Conservation (phyloP, 2,329 filamentous ascomycete genomes). For the Purpureocillium takamizusanense region DNA sequence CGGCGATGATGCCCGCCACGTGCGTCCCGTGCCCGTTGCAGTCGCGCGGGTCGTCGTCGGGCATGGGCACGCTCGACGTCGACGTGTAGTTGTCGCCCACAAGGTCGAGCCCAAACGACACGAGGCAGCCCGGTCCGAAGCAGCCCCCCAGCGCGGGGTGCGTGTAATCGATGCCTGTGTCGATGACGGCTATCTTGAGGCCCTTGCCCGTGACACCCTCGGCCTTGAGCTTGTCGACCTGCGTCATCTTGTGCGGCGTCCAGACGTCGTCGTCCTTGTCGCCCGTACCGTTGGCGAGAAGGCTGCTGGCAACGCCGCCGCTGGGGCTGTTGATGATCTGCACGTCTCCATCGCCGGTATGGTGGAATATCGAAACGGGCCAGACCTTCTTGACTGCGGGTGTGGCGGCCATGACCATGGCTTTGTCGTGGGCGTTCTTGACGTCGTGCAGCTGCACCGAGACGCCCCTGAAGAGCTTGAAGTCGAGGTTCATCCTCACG, state of each 20-base stretch:
- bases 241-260: slow-evolving; percentile 43
- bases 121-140: slow-evolving; percentile 49
- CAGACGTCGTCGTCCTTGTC: slow-evolving; percentile 24
- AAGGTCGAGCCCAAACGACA: slow-evolving; percentile 47
- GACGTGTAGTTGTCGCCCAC: slow-evolving; percentile 45
- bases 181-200: slow-evolving; percentile 43
- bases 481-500: slow-evolving; percentile 38
- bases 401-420: slow-evolving; percentile 27
- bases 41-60: slow-evolving; percentile 43
- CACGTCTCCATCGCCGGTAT: slow-evolving; percentile 36
- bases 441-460: slow-evolving; percentile 42
- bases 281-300: slow-evolving; percentile 7
- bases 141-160: slow-evolving; percentile 56
- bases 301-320: slow-evolving; percentile 2
- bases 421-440: slow-evolving; percentile 31
- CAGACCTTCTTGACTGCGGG: slow-evolving; percentile 38
- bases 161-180: slow-evolving; percentile 50
- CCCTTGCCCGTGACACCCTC: slow-evolving; percentile 39
- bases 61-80: slow-evolving; percentile 23
- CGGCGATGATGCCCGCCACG: slow-evolving; percentile 53
- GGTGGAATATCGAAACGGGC: slow-evolving; percentile 33
- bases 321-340: slow-evolving; percentile 27
- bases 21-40: slow-evolving; percentile 52
- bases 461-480: slow-evolving; percentile 42
- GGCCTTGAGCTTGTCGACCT: slow-evolving; percentile 41